Base-by-base conservation (phyloP, 495 filamentous ascomycete species). In the Hypoxylon trugodes region DNA sequence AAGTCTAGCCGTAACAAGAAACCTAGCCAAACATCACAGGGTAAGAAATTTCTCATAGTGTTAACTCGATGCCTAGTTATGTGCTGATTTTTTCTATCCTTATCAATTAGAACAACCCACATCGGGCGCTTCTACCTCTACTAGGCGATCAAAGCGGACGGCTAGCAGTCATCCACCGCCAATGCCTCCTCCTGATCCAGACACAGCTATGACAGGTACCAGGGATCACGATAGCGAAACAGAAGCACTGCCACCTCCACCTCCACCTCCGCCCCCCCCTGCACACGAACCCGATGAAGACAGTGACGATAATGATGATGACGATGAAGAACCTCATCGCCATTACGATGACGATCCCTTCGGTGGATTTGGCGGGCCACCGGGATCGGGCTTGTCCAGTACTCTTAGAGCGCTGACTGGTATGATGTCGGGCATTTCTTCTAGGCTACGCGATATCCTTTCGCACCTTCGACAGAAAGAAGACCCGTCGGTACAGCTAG, bases 351-450 rank as follows among this genome's bases (percentile, higher is more conserved):
- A 87, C 55, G 92, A 97, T 70, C 89, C 90, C 0, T 97, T 96
- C 70, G 83, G 84, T 33, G 86, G 84, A 40, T 89, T 96, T 56
- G 88, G 91, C 53, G 83, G 83, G 18, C 78, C 79, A 37, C 84
- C 85, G 15, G 81, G 88, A 2, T 74, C 75, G n/a, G 73, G 76
- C 9, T 79, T 98, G n/a, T 90, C 91, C 15, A 90, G 79, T 66
- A 96, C 92, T 6, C 83, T 98, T 4, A 84, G 95, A 62, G 90
- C 91, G 4, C 77, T 98, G 61, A 95, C 84, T 57, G 93, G 95
- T 60, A 95, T 97, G 84, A 92, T 96, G 78, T 87, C 92, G 1
- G 90, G 92, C 28, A 86, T 91, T 54, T 90, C 90, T 19, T 82
- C 87, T 4, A 86, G 91, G 38, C 77, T 99, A 37, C 86, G 95